Evolutionary conservation across 305 asterid genomes (phyloP).

Genomic region (Rubia peregrina): DNA sequence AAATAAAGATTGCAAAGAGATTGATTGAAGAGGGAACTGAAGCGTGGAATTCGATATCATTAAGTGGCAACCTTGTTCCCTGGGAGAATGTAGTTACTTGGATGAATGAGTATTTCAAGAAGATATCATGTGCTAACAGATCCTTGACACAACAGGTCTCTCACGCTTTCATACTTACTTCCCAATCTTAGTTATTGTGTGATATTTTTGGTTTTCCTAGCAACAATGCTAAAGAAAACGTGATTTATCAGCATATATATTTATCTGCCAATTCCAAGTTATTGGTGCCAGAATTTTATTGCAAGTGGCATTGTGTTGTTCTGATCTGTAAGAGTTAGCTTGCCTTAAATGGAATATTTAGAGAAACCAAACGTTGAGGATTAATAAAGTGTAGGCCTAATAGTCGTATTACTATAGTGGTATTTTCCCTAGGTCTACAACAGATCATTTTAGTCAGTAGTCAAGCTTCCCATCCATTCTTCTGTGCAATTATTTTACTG

Average conservation of each 20-base stretch:
- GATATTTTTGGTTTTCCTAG: not conserved
- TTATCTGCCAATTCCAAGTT: not conserved
- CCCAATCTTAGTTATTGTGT: not conserved
- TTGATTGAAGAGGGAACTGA: conserved; percentile 65
- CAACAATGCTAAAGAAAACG: too few species aligned
- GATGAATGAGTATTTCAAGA: conserved; percentile 51
- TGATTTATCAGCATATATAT: not conserved
- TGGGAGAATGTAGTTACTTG: conserved; percentile 60
- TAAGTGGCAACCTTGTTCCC: conserved; percentile 44
- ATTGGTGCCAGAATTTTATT: not conserved
- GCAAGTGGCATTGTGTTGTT: not conserved
- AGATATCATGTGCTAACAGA: conserved; percentile 51
- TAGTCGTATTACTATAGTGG: not conserved
- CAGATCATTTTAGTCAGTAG: not conserved
- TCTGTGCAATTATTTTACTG: not conserved
- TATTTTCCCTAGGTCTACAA: not conserved
- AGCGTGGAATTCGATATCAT: conserved; percentile 62
- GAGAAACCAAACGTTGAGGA: not conserved
- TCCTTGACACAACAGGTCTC: conserved; percentile 59
- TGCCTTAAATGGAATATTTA: not conserved
- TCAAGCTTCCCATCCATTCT: not conserved
- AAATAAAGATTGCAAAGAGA: conserved; percentile 65
- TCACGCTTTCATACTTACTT: conserved; percentile 9
- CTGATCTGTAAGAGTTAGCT: conserved; percentile 2
- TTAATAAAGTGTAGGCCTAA: not conserved